Conservation (phyloP, 2,329 filamentous ascomycete genomes). For the Cercospora berteroae region DNA sequence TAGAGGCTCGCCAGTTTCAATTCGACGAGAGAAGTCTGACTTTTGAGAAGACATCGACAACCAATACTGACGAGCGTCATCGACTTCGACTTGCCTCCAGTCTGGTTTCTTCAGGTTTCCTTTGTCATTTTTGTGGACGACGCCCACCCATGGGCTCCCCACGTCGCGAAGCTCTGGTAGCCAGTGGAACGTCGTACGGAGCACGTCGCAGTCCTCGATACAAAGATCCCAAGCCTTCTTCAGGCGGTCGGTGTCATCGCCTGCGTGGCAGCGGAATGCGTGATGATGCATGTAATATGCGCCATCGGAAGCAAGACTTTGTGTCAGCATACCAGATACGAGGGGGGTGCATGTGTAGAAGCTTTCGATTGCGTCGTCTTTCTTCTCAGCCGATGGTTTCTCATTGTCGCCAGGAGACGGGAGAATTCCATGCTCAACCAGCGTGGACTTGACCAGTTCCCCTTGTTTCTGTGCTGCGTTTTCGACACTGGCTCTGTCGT, state of each 20-base stretch:
- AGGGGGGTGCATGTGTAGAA: slow-evolving; percentile 19
- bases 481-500: not conserved
- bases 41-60: slow-evolving; percentile 2
- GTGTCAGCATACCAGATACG: slow-evolving; percentile 20
- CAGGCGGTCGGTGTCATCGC: slow-evolving; percentile 8
- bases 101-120: not conserved
- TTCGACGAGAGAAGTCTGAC: slow-evolving; percentile 10
- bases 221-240: slow-evolving; percentile 13
- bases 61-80: slow-evolving; percentile 10
- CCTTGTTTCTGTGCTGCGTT: not conserved
- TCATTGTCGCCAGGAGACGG: not conserved
- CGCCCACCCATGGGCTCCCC: slow-evolving; percentile 15
- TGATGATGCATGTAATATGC: slow-evolving; percentile 21
- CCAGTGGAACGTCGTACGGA: slow-evolving; percentile 22
- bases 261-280: slow-evolving; percentile 9
- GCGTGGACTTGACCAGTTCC: not conserved
- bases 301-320: slow-evolving; percentile 18
- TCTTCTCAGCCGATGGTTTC: not conserved
- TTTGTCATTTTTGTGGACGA: slow-evolving; percentile 5
- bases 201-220: slow-evolving; percentile 13
- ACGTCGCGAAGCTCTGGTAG: slow-evolving; percentile 1
- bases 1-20: slow-evolving; percentile 5
- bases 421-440: not conserved
- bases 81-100: slow-evolving; percentile 4
- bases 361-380: not conserved